Percentiles rank a stretch among this genome's conserved stretches.
These are phyloP conservation scores for Cytospora schulzeri DNA, from an alignment of 2,329 filamentous ascomycete genomes.

Conservation along the genomic window DNA sequence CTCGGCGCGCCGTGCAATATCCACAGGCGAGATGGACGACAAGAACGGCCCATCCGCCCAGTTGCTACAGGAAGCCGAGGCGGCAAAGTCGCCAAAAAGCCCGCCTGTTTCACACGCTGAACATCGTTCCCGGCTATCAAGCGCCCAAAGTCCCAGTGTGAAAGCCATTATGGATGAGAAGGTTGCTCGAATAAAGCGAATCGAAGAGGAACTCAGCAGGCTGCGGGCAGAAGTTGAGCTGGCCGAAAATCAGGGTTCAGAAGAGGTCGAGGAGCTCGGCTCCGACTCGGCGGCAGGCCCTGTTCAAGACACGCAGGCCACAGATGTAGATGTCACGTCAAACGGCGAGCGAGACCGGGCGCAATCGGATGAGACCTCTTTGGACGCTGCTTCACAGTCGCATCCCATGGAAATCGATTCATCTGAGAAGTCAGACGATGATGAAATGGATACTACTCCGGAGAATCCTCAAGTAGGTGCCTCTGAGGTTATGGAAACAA, in stretches of 20 bases:
- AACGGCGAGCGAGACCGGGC: not conserved
- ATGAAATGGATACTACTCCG: slow-evolving; percentile 3
- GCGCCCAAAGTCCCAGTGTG: slow-evolving; percentile 42
- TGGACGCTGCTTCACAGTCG: slow-evolving; percentile 3
- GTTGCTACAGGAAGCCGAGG: slow-evolving; percentile 31
- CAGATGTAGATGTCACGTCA: not conserved
- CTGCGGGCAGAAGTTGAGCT: slow-evolving; percentile 51
- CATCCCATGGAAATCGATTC: slow-evolving; percentile 32
- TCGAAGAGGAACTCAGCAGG: slow-evolving; percentile 50
- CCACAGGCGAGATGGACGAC: slow-evolving; percentile 30
- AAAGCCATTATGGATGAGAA: slow-evolving; percentile 47
- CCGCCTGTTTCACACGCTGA: slow-evolving; percentile 23
- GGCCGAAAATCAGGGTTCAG: slow-evolving; percentile 33
- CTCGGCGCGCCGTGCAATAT: slow-evolving; percentile 27
- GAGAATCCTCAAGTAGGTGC: not conserved
- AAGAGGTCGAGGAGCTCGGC: slow-evolving; percentile 37
- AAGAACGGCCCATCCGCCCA: slow-evolving; percentile 32
- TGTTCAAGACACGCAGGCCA: slow-evolving; percentile 12
- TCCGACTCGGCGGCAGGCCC: slow-evolving; percentile 41
- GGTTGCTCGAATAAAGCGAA: slow-evolving; percentile 49
- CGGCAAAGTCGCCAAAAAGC: slow-evolving; percentile 34
- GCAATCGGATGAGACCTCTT: not conserved
- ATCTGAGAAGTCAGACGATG: not conserved
- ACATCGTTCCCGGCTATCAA: slow-evolving; percentile 40
- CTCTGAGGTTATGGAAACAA: not conserved